Base-by-base conservation (phyloP, 75 land plant species). In the Ceratopteris richardii region DNA sequence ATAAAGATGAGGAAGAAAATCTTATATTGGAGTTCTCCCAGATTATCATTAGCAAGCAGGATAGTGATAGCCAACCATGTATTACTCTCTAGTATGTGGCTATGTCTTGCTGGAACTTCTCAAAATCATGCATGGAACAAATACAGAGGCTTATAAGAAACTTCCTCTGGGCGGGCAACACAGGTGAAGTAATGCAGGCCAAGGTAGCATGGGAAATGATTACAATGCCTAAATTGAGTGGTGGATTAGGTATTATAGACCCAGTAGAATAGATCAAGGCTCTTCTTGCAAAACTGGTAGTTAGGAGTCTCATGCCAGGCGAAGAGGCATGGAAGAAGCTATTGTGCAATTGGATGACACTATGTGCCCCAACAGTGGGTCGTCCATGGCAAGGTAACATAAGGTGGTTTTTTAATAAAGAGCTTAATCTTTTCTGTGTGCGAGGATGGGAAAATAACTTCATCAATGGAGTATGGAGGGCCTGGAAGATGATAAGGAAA, bases 91-190 rank as follows among this genome's bases (percentile, higher is more conserved):
- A 40, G 14, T 14, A 40, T 40, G 42, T 40, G 42, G 42, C 14
- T 40, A 40, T 40, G 42, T 40, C 42, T 40, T 40, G 42, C 14
- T 40, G 42, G 42, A 40, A 10, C 42, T 40, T 40, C 42, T 40
- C 42, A 9, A 40, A 40, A 40, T 40, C 42, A 40, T 40, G 42
- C 14, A 40, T 40, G 9, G 42, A 40, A 40, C 42, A 40, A 40
- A 40, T 40, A 10, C 42, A 40, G 14, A 40, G 42, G 42, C 42
- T 40, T 40, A 14, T 40, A 14, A 40, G 14, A 40, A 40, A 40
- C 42, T 40, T 40, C 14, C 14, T 40, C 13, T 10, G 42, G 14
- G 42, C 14, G 42, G 42, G 42, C 9, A 40, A 40, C 14, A 14
- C 42, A 40, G 42, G 42, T 9, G 42, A 40, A 40, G 42, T 14